Base-by-base conservation (phyloP, 768 basidiomycete species). In the Russula sp. region DNA sequence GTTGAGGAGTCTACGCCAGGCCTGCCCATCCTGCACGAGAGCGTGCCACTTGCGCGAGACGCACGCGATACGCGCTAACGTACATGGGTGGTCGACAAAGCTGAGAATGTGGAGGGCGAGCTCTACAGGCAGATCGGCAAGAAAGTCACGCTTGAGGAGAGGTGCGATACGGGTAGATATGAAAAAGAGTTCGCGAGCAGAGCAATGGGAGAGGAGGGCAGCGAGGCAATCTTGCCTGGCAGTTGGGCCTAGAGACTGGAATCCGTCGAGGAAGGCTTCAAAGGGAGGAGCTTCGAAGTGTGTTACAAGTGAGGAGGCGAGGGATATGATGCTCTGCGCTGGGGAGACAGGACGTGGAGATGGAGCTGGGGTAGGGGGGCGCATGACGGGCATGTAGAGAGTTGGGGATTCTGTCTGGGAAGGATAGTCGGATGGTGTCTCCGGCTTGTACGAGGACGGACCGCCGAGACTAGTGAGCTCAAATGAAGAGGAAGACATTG, bases 101-200 rank as follows among this genome's bases (percentile, higher is more conserved):
- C 37, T 55, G 55, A 68, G 65, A 27, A 66, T 59, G 45, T 66
- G 61, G 16, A 68, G 65, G 16, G 65, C 62, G 39, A 68, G 67
- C 31, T 68, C 67, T 40, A 56, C 55, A 9, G 67, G 67, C 22
- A 68, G 39, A 34, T 66, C 65, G 39, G 58, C 50, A 18, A 68
- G 65, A 47, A 68, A 66, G 42, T 68, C 67, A 32, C 67, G 67
- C 47, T 68, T 66, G 39, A 66, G 65, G 55, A 62, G 61, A 9
- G 67, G 67, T 6, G 65, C 67, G 35, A 68, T 61, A 20, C 52
- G 56, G 4, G 67, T 63, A 20, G 61, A 58, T 39, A 68, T 56
- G 61, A 63, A 62, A 35, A 59, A 62, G 4, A 66, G 62, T 31
- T 68, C 67, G 51, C 57, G 59, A 35, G 67, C 42, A 8, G 65